These are phyloP conservation scores for Geotrichum aggregatum DNA, from an alignment of 1,139 yeast genomes.

Conservation along the genomic window DNA sequence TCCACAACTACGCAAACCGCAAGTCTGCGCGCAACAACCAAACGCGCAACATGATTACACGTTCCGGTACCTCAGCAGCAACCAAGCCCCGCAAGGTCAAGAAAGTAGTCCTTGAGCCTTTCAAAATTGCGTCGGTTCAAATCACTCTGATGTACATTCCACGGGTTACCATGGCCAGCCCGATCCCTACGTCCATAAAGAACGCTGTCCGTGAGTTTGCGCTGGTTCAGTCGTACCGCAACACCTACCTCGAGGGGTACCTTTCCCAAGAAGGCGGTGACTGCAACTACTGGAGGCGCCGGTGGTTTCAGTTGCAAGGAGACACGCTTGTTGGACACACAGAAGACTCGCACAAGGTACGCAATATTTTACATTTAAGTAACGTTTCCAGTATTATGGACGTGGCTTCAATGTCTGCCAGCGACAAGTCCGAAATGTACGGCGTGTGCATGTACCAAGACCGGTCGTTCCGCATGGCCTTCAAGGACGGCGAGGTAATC, in stretches of 20 bases:
- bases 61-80: background rate
- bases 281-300: conserved; percentile 59
- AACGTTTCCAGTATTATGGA: conserved; percentile 16
- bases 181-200: conserved; percentile 47
- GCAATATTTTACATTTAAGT: conserved; percentile 59
- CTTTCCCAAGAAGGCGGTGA: conserved; percentile 80
- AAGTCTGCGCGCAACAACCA: conserved; percentile 7
- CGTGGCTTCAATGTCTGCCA: conserved; percentile 13
- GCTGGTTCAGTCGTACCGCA: conserved; percentile 26
- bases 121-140: conserved; percentile 62
- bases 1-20: conserved; percentile 1
- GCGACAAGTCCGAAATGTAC: conserved; percentile 27
- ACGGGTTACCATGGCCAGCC: conserved; percentile 41
- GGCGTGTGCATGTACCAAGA: conserved; percentile 36
- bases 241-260: conserved; percentile 45
- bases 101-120: conserved; percentile 42
- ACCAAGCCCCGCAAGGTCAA: conserved; percentile 8
- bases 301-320: conserved; percentile 54
- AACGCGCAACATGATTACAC: background rate
- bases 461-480: conserved; percentile 51
- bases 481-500: conserved; percentile 61
- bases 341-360: conserved; percentile 53
- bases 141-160: conserved; percentile 72
- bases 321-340: conserved; percentile 60
- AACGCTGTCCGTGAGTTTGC: conserved; percentile 31